Evolutionary conservation across 495 filamentous ascomycete species (phyloP).

Genomic region (Hyaloscypha hepaticicola): DNA sequence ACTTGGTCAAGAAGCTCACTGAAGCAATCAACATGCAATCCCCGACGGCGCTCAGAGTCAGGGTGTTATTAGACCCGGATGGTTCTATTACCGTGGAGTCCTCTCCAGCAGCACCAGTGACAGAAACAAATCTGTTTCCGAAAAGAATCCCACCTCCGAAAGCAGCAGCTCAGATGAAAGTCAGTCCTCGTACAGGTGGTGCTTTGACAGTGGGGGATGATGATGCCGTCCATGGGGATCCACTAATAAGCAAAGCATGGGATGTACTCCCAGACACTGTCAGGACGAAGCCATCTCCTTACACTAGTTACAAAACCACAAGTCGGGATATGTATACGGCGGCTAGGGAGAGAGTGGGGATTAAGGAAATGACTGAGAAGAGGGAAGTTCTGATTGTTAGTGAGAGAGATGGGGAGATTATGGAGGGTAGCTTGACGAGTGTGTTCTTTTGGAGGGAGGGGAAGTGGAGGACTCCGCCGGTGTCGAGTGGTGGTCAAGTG

Average conservation of each 20-base stretch:
- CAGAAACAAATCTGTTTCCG: conserved; percentile 55
- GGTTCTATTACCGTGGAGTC: conserved; percentile 52
- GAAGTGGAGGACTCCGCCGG: conserved; percentile 64
- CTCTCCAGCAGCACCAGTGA: conserved; percentile 46
- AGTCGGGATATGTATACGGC: conserved; percentile 60
- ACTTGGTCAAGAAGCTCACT: conserved; percentile 21
- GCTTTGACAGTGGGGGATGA: conserved; percentile 14
- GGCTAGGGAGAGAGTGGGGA: conserved; percentile 58
- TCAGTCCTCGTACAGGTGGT: conserved; percentile 28
- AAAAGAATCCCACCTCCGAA: conserved; percentile 24
- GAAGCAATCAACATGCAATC: conserved; percentile 22
- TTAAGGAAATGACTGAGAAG: conserved; percentile 48
- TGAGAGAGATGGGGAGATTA: conserved; percentile 57
- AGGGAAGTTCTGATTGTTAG: conserved; percentile 78
- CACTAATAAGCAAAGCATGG: conserved; percentile 37
- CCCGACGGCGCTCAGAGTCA: conserved; percentile 44
- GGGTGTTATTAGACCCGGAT: conserved; percentile 49
- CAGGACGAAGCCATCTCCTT: conserved; percentile 53
- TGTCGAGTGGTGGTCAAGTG: conserved; percentile 70
- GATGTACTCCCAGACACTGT: conserved; percentile 56
- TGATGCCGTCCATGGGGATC: conserved; percentile 28
- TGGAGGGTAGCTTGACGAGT: conserved; percentile 84
- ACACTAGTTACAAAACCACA: conserved; percentile 78
- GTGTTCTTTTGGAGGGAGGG: conserved; percentile 72
- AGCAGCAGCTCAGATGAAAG: conserved; percentile 2